A percentile compares a stretch with the other conserved stretches of the same genome.
phyloP scores from a whole-genome alignment of 2,329 filamentous ascomycete species.

The Aspergillus fijiensis region DNA sequence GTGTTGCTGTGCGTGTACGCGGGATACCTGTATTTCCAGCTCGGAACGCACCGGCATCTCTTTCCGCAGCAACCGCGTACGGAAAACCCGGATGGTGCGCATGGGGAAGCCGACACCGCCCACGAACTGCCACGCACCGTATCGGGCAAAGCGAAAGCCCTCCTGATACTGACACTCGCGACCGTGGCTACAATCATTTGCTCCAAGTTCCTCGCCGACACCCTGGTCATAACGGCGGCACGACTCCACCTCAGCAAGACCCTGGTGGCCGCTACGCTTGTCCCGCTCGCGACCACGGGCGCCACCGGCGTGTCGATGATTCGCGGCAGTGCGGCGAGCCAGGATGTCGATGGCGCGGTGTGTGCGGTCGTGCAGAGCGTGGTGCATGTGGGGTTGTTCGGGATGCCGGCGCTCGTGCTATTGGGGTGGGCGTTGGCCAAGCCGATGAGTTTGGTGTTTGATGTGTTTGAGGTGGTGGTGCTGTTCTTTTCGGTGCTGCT shows the following conservation, averaged over 20 bases:
- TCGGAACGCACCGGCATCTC: constrained; percentile 66
- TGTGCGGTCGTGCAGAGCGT: constrained; percentile 72
- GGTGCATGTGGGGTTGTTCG: constrained; percentile 72
- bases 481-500: constrained; percentile 69
- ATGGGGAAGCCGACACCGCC: not conserved
- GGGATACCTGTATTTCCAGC: constrained; percentile 69
- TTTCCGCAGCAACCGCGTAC: constrained; percentile 50
- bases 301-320: constrained; percentile 73
- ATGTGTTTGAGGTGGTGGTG: constrained; percentile 69
- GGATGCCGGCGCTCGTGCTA: constrained; percentile 70
- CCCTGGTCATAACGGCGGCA: constrained; percentile 64
- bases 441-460: constrained; percentile 71
- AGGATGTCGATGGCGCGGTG: constrained; percentile 62
- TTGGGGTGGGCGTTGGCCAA: constrained; percentile 69
- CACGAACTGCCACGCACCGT: not conserved
- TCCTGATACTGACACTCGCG: not conserved
- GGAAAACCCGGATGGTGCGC: constrained; percentile 8
- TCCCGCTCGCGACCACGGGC: constrained; percentile 72
- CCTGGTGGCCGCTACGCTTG: constrained; percentile 70
- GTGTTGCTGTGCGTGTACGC: constrained; percentile 68
- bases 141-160: not conserved
- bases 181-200: constrained; percentile 66
- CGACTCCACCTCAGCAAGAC: constrained; percentile 66
- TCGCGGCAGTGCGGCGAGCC: constrained; percentile 63
- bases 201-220: constrained; percentile 68